A percentile compares a stretch with the other conserved stretches of the same genome.
Evolutionary conservation across 345 rosid genomes (phyloP).

Genomic region (Brassica cretica): DNA sequence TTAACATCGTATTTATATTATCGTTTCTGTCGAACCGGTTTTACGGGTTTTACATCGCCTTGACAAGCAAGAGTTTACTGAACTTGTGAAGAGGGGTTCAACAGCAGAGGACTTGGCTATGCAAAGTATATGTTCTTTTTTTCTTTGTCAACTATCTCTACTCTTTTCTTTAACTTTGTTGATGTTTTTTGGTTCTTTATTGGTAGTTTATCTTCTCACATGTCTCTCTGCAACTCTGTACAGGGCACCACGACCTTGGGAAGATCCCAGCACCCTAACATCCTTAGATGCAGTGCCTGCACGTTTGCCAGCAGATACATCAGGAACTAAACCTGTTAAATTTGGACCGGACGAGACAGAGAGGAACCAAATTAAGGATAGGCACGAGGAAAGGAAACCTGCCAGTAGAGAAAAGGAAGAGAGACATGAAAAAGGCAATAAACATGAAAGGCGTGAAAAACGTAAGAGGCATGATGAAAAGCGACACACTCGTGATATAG

Average conservation of each 20-base stretch:
- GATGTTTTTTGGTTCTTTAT: background rate
- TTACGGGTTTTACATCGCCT: no score
- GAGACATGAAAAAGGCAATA: slow-evolving; percentile 48
- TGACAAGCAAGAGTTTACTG: slow-evolving; percentile 89
- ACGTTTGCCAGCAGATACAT: slow-evolving; percentile 38
- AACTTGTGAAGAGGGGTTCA: slow-evolving; percentile 87
- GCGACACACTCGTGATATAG: slow-evolving; percentile 50
- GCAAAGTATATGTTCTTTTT: slow-evolving; percentile 54
- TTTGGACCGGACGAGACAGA: slow-evolving; percentile 49
- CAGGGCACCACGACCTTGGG: slow-evolving; percentile 88
- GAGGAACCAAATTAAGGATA: slow-evolving; percentile 57
- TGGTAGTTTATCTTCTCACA: slow-evolving; percentile 12
- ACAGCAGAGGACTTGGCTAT: slow-evolving; percentile 94
- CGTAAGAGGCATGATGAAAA: slow-evolving; percentile 55
- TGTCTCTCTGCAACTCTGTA: slow-evolving; percentile 26
- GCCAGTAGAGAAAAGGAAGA: slow-evolving; percentile 49
- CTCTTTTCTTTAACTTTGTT: background rate
- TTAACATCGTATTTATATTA: no score
- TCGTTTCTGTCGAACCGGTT: no score
- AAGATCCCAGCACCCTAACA: slow-evolving; percentile 72
- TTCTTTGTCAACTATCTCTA: background rate
- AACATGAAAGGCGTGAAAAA: slow-evolving; percentile 50
- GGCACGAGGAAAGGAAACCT: slow-evolving; percentile 54
- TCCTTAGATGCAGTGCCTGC: slow-evolving; percentile 39
- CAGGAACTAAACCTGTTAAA: slow-evolving; percentile 41